Evolutionary conservation across 257 asterid species (phyloP).

Genomic region (Penstemon davidsonii): DNA sequence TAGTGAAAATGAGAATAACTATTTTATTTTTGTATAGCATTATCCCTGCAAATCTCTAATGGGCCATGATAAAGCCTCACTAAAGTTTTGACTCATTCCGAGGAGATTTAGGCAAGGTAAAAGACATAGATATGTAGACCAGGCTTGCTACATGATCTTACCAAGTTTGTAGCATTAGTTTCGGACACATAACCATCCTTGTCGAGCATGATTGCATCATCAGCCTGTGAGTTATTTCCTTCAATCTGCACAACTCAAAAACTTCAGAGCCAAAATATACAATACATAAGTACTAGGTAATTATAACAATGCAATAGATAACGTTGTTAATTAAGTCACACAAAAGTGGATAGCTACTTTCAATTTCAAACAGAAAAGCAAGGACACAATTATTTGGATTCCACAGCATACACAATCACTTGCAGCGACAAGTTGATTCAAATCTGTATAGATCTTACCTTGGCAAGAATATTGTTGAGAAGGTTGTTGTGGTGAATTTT

Average conservation of each 20-base stretch:
- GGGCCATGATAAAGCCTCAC: not conserved
- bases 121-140: constrained; percentile 2
- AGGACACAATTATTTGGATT: not conserved
- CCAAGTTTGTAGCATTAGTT: constrained; percentile 92
- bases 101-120: constrained; percentile 9
- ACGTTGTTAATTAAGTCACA: not conserved
- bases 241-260: constrained; percentile 62
- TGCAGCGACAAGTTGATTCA: constrained; percentile 12
- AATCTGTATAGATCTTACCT: constrained; percentile 44
- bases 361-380: not conserved
- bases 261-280: constrained; percentile 12
- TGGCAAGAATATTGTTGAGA: constrained; percentile 90
- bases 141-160: constrained; percentile 39
- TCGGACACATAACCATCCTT: constrained; percentile 91
- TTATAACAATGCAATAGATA: not conserved
- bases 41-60: not conserved
- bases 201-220: constrained; percentile 94
- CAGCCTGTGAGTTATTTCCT: constrained; percentile 84
- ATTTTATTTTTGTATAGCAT: no score
- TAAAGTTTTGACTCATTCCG: constrained; percentile 9
- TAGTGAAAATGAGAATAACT: not conserved
- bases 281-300: not conserved
- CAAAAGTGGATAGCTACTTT: no score
- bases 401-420: not conserved
- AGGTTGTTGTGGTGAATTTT: constrained; percentile 95